Conservation (phyloP, 2,329 filamentous ascomycete genomes). For the Botryosphaeria dothidea region DNA sequence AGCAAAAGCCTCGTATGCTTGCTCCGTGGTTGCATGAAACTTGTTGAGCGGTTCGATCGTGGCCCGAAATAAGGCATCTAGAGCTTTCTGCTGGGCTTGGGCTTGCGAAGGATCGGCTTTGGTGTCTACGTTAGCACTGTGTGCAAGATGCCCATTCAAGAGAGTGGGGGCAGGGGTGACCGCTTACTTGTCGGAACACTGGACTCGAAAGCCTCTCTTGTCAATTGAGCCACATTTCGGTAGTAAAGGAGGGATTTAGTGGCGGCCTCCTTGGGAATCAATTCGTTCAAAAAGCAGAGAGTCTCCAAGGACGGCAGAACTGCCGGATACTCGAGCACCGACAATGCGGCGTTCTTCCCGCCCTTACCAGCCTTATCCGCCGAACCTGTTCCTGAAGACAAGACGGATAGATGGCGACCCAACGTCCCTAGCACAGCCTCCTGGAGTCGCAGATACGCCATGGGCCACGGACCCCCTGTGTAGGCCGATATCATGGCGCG, state of each 20-base stretch:
- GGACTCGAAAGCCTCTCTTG: neutral
- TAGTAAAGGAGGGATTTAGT: constrained; percentile 35
- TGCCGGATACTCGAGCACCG: neutral
- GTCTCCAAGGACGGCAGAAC: constrained; percentile 18
- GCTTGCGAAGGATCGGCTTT: too few relatives aligned
- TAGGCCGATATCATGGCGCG: constrained; percentile 37
- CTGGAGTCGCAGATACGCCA: constrained; percentile 44
- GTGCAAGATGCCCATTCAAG: too few relatives aligned
- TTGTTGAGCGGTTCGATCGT: constrained; percentile 31
- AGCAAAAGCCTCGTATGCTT: constrained; percentile 8
- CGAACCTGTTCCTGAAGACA: constrained; percentile 17
- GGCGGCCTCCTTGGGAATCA: constrained; percentile 37
- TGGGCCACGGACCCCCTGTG: constrained; percentile 39
- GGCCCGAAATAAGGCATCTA: neutral
- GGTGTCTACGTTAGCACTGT: neutral
- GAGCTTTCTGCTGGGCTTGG: neutral
- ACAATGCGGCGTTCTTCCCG: neutral
- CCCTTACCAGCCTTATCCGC: constrained; percentile 17
- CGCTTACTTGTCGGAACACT: neutral
- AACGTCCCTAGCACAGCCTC: constrained; percentile 39
- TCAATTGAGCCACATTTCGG: constrained; percentile 19
- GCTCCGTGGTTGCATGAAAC: constrained; percentile 29
- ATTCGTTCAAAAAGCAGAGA: constrained; percentile 32
- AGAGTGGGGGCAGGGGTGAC: too few relatives aligned
- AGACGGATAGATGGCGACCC: constrained; percentile 26